Percentiles rank a stretch among this genome's conserved stretches.
Conservation (phyloP, 2,329 filamentous ascomycete species). For the Penicillium glabrum region DNA sequence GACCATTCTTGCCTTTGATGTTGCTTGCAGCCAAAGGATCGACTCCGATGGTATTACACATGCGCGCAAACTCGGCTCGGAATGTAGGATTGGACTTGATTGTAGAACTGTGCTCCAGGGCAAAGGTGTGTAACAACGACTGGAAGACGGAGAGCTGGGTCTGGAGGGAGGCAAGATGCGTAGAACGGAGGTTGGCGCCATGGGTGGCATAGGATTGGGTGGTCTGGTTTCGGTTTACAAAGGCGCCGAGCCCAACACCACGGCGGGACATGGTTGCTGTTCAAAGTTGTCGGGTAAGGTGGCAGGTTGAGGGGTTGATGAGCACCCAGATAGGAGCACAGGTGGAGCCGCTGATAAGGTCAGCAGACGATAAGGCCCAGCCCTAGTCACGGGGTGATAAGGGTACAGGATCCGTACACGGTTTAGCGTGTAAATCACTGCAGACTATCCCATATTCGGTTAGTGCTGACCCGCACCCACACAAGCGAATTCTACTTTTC, state of each 20-base stretch:
- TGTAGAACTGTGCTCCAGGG: constrained; percentile 88
- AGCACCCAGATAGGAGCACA: not conserved
- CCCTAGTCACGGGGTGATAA: constrained; percentile 24
- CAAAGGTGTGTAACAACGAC: constrained; percentile 91
- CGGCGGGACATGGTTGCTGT: constrained; percentile 45
- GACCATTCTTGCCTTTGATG: constrained; percentile 49
- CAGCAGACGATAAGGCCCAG: constrained; percentile 18
- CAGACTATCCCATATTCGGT: constrained; percentile 7
- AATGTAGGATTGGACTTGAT: constrained; percentile 95
- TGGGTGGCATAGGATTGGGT: constrained; percentile 88
- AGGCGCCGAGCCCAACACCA: constrained; percentile 86
- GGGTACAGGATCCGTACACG: not conserved
- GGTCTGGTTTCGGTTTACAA: constrained; percentile 79
- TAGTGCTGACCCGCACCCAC: constrained; percentile 30
- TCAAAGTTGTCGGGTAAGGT: not conserved
- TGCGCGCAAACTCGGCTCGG: constrained; percentile 94
- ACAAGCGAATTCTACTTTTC: constrained; percentile 35
- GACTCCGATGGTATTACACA: constrained; percentile 96
- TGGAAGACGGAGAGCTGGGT: constrained; percentile 96
- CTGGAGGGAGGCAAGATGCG: constrained; percentile 80
- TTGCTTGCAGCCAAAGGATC: constrained; percentile 80
- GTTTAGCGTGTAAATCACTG: constrained; percentile 3
- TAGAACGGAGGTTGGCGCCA: constrained; percentile 80
- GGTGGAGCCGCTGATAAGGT: constrained; percentile 17
- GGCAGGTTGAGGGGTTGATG: not conserved